Base-by-base conservation (phyloP, 495 filamentous ascomycete genomes). In the Aspergillus mulundensis region DNA sequence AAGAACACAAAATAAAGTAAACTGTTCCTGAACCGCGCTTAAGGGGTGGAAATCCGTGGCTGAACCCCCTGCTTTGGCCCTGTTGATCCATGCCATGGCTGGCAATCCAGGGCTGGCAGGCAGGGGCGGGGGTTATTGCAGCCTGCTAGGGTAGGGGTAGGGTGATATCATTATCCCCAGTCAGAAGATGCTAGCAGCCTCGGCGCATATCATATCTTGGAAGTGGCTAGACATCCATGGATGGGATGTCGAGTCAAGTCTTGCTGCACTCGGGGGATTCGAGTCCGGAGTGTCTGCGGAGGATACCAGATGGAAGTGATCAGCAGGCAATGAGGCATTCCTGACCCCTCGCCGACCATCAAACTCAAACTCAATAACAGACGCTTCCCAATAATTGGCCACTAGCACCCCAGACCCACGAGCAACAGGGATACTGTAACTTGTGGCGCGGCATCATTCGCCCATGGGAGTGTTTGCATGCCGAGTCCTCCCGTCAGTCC, bases 11-110 rank as follows among this genome's bases (percentile, higher is more conserved):
- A 40, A 40, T 16, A 18, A 16, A 40, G 38, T 16, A 40, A 40
- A 16, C 15, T 15, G 43, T 46, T 25, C 43, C 43, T 46, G 43
- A 46, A 28, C 43, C 43, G 43, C 43, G 43, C 21, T 46, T 46
- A 1, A 15, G 5, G 11, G 20, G 42, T 24, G 18, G 15, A 10
- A 19, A 21, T 44, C 19, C n/a, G 20, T 46, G 43, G 21, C 43
- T 46, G 43, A 18, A 40, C 38, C 38, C n/a, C 15, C 38, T 40
- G 38, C 38, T 8, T 12, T 40, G 15, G 38, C 1, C n/a, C 15
- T 12, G 21, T 15, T 28, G 43, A 25, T 25, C 15, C 43, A 25
- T 5, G n/a, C n/a, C n/a, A n/a, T n/a, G n/a, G n/a, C n/a, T n/a
- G n/a, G n/a, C n/a, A n/a, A n/a, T n/a, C n/a, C n/a, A n/a, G n/a